These are phyloP conservation scores for Thelephora aurantiotincta DNA, from an alignment of 768 basidiomycete genomes.

Conservation along the genomic window DNA sequence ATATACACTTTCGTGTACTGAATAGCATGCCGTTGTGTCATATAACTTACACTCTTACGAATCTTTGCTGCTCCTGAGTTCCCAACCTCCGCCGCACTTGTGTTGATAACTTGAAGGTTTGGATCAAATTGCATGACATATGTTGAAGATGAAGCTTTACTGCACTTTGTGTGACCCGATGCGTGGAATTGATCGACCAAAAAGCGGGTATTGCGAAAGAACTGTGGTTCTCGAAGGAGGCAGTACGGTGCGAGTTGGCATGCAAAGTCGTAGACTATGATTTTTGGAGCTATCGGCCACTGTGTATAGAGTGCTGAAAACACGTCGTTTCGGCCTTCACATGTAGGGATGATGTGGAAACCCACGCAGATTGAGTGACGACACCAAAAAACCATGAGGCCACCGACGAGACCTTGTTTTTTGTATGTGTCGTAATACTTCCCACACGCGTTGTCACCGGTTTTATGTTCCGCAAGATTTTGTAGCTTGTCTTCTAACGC, in stretches of 20 bases:
- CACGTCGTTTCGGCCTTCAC: slow-evolving; percentile 24
- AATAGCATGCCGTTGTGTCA: slow-evolving; percentile 16
- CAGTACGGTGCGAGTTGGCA: slow-evolving; percentile 21
- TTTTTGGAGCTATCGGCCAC: slow-evolving; percentile 16
- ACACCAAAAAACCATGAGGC: slow-evolving; percentile 8
- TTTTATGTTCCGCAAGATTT: no score
- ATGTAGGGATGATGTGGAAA: slow-evolving; percentile 16
- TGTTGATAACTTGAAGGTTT: slow-evolving; percentile 14
- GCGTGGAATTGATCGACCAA: slow-evolving; percentile 22
- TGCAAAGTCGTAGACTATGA: slow-evolving; percentile 20
- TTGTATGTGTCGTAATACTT: slow-evolving; percentile 18
- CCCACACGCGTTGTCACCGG: slow-evolving; percentile 6
- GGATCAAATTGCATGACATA: slow-evolving; percentile 17
- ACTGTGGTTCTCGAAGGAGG: slow-evolving; percentile 15
- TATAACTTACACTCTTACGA: slow-evolving; percentile 18
- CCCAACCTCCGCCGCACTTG: slow-evolving; percentile 23
- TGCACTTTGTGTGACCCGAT: slow-evolving; percentile 20
- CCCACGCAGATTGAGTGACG: slow-evolving; percentile 6
- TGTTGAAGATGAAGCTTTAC: slow-evolving; percentile 15
- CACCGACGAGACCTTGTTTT: slow-evolving; percentile 6
- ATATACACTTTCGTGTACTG: slow-evolving; percentile 13
- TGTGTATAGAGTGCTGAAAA: slow-evolving; percentile 24
- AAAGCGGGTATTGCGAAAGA: slow-evolving; percentile 21
- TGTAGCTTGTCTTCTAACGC: background rate
- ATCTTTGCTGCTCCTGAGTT: slow-evolving; percentile 16